Conservation (phyloP, 2,329 filamentous ascomycete species). For the Penicillium sp. region DNA sequence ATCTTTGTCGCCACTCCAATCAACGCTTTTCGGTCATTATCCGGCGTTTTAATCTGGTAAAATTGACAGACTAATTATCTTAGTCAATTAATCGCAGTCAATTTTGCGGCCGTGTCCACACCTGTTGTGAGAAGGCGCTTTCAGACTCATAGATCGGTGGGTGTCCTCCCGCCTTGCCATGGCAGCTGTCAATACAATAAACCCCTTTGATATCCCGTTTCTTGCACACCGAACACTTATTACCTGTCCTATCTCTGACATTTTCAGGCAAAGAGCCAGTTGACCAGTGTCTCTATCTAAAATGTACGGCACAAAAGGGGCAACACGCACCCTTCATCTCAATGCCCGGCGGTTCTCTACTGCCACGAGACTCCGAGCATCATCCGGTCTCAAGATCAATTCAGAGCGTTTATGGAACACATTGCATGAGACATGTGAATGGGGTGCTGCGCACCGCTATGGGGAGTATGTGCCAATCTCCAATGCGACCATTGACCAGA, state of each 20-base stretch:
- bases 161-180: neutral
- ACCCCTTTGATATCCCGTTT: neutral
- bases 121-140: slow-evolving; percentile 5
- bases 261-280: neutral
- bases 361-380: slow-evolving; percentile 7
- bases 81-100: neutral
- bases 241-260: neutral
- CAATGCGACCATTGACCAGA: neutral
- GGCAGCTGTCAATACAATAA: neutral
- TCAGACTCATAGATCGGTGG: neutral
- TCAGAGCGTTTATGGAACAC: slow-evolving; percentile 30
- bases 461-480: slow-evolving; percentile 24
- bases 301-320: slow-evolving; percentile 12
- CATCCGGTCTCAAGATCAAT: slow-evolving; percentile 31
- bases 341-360: slow-evolving; percentile 16
- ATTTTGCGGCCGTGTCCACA: neutral
- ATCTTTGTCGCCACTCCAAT: neutral
- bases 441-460: slow-evolving; percentile 31
- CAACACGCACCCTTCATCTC: slow-evolving; percentile 10
- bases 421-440: slow-evolving; percentile 34
- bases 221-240: neutral
- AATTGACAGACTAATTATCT: neutral
- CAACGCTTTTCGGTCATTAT: neutral
- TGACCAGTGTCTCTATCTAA: neutral
- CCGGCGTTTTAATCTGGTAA: neutral